A percentile compares a stretch with the other conserved stretches of the same genome.
phyloP scores from a whole-genome alignment of 306 rosid species.

The Gastrolobium bilobum region DNA sequence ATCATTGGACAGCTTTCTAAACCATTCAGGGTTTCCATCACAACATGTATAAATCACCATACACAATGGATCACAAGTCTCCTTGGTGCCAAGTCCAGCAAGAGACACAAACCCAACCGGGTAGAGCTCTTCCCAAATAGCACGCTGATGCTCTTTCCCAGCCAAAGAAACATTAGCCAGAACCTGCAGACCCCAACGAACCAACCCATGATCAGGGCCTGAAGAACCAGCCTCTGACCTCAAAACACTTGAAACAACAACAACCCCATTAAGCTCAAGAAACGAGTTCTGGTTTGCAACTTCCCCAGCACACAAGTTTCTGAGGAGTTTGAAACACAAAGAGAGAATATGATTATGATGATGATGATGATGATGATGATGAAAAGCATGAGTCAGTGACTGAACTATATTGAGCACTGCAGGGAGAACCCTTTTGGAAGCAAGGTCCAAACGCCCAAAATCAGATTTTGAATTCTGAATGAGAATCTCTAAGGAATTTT shows the following conservation, averaged over 20 bases:
- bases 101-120: slow-evolving; percentile 58
- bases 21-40: slow-evolving; percentile 63
- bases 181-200: slow-evolving; percentile 75
- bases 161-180: slow-evolving; percentile 85
- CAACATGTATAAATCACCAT: slow-evolving; percentile 71
- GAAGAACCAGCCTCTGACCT: slow-evolving; percentile 46
- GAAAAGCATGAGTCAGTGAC: neutral
- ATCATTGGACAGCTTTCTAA: slow-evolving; percentile 53
- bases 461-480: slow-evolving; percentile 55
- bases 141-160: slow-evolving; percentile 68
- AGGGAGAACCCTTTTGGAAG: slow-evolving; percentile 55
- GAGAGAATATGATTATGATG: slow-evolving; percentile 32
- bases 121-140: slow-evolving; percentile 66
- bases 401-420: slow-evolving; percentile 50
- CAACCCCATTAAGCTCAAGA: slow-evolving; percentile 65
- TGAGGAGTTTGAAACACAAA: slow-evolving; percentile 63
- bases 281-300: slow-evolving; percentile 61
- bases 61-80: slow-evolving; percentile 74
- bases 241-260: slow-evolving; percentile 55
- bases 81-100: slow-evolving; percentile 56
- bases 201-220: slow-evolving; percentile 51
- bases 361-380: neutral
- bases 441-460: slow-evolving; percentile 60
- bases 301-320: slow-evolving; percentile 85
- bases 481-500: slow-evolving; percentile 55